These are phyloP conservation scores for Brasilioporus rufonigricans DNA, from an alignment of 768 basidiomycete species.

Conservation along the genomic window DNA sequence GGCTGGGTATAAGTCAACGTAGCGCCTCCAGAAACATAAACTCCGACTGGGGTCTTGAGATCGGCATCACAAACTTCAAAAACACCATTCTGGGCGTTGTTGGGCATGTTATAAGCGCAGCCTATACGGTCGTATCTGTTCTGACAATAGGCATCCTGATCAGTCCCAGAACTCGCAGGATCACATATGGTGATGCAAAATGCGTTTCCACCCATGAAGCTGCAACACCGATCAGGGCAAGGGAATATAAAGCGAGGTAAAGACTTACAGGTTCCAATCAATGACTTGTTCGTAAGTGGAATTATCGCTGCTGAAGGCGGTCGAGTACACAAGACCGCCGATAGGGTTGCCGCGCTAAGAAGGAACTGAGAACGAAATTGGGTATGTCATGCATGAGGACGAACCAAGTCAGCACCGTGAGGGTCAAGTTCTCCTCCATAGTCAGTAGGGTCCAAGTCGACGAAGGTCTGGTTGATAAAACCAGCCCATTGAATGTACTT, in stretches of 20 bases:
- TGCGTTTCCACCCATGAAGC: conserved; percentile 60
- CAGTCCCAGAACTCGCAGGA: conserved; percentile 39
- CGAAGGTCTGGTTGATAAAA: conserved; percentile 57
- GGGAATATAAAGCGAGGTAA: neutral
- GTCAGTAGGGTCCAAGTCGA: conserved; percentile 54
- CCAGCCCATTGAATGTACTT: conserved; percentile 61
- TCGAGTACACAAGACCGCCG: conserved; percentile 69
- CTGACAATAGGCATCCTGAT: conserved; percentile 54
- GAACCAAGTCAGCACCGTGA: conserved; percentile 63
- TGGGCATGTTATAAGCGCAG: conserved; percentile 72
- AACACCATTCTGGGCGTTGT: conserved; percentile 48
- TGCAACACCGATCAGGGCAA: conserved; percentile 18
- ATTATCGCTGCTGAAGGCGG: conserved; percentile 43
- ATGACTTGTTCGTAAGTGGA: conserved; percentile 48
- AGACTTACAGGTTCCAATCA: conserved; percentile 62
- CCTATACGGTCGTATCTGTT: conserved; percentile 76
- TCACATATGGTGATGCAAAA: conserved; percentile 79
- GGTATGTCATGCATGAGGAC: conserved; percentile 18
- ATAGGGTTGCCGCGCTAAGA: conserved; percentile 75
- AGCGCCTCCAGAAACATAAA: conserved; percentile 41
- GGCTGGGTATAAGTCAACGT: conserved; percentile 46
- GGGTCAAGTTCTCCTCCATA: conserved; percentile 78
- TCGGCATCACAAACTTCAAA: conserved; percentile 71
- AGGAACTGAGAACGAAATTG: conserved; percentile 6
- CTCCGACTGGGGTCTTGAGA: conserved; percentile 60